Evolutionary conservation across 2,329 filamentous ascomycete species (phyloP), one percentile per base, ranked within the genome.

Genomic region (Decorospora gaudefroyi): DNA sequence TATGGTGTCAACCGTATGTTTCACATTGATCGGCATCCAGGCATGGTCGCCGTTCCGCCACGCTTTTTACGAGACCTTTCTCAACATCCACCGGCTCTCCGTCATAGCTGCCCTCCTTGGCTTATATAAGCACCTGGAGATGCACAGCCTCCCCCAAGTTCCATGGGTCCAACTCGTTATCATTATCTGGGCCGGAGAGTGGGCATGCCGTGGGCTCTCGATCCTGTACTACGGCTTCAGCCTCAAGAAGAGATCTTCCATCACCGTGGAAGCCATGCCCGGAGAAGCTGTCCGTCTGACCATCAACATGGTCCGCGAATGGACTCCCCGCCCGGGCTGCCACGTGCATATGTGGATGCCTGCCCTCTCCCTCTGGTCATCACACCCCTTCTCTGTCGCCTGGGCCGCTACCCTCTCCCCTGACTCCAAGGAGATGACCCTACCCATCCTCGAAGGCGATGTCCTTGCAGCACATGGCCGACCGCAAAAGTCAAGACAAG

Each of bases 1-100:
- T 29, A 78, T 82, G 61, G 73, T 85, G 17, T 85, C 79, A 31
- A 72, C 71, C 11, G 67, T 81, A 34, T 78, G 81, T 25, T 80
- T 96, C 65, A 59, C 81, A 27, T 66, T 87, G 30, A 76, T 97
- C 31, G 64, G 87, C 40, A 62, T 95, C 37, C 76, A 86, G 18
- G 86, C 90, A 7, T 75, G 87, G 40, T 92, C 90, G 2, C 86
- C 90, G 0, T 66, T 99, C 37, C 85, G 93, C 49, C 92, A 96
- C 70, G 90, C 91, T 26, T 96, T 96, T 68, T 99, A 99, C 74
- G 93, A 99, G 74, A 95, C 90, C 1, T 99, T 99, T 74, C 80
- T 97, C 59, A 89, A 88, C 66, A 72, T 86, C 19, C 93, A 97
- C 73, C 90, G 95, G 57, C 69, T 88, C 25, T 74, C 95, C 36